phyloP scores from a whole-genome alignment of 768 basidiomycete species.

The Rubroboletus pulcherrimus region DNA sequence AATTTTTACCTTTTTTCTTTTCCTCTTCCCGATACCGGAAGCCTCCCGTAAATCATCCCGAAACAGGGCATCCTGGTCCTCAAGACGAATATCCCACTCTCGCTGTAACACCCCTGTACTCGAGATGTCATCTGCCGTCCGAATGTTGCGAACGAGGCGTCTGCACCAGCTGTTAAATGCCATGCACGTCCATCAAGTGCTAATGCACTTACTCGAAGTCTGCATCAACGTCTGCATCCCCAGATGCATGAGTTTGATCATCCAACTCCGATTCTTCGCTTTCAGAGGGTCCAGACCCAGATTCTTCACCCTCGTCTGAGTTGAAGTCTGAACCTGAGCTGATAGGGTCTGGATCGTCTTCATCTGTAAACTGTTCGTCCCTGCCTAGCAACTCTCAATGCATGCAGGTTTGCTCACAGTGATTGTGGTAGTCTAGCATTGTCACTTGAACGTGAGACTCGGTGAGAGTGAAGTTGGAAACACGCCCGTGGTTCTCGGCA shows the following conservation, averaged over 20 bases:
- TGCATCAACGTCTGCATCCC: conserved; percentile 21
- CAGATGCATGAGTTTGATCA: not conserved
- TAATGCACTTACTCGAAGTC: conserved; percentile 19
- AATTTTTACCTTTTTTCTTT: conserved; percentile 41
- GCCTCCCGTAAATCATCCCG: conserved; percentile 62
- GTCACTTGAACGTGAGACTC: conserved; percentile 1
- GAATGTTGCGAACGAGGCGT: conserved; percentile 65
- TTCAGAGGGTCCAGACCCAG: not conserved
- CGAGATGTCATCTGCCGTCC: conserved; percentile 33
- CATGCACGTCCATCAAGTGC: too few species aligned
- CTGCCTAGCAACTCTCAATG: conserved; percentile 59
- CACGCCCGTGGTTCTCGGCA: too few species aligned
- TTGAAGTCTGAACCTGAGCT: conserved; percentile 4
- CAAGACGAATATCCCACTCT: conserved; percentile 17
- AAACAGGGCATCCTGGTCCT: conserved; percentile 65
- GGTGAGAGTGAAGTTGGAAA: not conserved
- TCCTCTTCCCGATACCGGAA: conserved; percentile 59
- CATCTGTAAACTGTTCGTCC: conserved; percentile 9
- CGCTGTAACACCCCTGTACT: conserved; percentile 27
- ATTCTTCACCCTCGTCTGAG: conserved; percentile 2
- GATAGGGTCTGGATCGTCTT: not conserved
- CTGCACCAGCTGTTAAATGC: conserved; percentile 31
- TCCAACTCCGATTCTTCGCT: not conserved
- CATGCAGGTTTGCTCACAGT: conserved; percentile 19
- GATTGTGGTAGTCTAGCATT: conserved; percentile 14